phyloP scores from a whole-genome alignment of 345 rosid species.

The Clausena lansium region DNA sequence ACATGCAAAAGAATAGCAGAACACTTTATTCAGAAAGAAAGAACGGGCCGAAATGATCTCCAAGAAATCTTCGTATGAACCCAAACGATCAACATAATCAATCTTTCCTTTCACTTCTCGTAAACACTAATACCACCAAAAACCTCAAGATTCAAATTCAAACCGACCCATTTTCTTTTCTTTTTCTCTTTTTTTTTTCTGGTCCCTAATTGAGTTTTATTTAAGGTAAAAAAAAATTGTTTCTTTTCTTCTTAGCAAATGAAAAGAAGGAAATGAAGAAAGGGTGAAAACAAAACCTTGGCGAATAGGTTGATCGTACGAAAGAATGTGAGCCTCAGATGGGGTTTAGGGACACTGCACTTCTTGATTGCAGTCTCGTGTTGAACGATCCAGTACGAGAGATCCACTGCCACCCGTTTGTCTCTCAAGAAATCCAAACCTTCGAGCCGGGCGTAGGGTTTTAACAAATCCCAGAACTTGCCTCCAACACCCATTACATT shows the following conservation, averaged over 20 bases:
- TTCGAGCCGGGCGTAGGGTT: conserved; percentile 54
- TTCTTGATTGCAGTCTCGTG: conserved; percentile 73
- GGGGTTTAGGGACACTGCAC: conserved; percentile 41
- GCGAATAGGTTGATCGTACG: conserved; percentile 85
- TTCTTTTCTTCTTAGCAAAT: not conserved
- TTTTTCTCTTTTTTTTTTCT: too few relatives aligned
- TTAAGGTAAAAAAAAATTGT: too few relatives aligned
- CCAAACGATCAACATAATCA: not conserved
- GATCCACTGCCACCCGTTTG: conserved; percentile 82
- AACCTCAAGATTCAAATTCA: not conserved
- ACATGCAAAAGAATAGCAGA: too few relatives aligned
- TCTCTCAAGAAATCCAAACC: conserved; percentile 65
- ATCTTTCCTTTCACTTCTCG: not conserved
- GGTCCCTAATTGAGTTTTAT: too few relatives aligned
- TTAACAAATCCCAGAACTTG: conserved; percentile 84
- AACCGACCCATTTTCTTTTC: too few relatives aligned
- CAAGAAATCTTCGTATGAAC: not conserved
- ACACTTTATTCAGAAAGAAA: not conserved
- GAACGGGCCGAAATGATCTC: not conserved
- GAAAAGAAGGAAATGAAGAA: not conserved
- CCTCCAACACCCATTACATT: conserved; percentile 76
- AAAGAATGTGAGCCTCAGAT: conserved; percentile 82
- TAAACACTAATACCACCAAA: not conserved
- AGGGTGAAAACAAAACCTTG: conserved; percentile 42
- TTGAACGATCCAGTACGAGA: conserved; percentile 86